Conservation (phyloP, 2,329 filamentous ascomycete species). For the Fusarium devonianum region DNA sequence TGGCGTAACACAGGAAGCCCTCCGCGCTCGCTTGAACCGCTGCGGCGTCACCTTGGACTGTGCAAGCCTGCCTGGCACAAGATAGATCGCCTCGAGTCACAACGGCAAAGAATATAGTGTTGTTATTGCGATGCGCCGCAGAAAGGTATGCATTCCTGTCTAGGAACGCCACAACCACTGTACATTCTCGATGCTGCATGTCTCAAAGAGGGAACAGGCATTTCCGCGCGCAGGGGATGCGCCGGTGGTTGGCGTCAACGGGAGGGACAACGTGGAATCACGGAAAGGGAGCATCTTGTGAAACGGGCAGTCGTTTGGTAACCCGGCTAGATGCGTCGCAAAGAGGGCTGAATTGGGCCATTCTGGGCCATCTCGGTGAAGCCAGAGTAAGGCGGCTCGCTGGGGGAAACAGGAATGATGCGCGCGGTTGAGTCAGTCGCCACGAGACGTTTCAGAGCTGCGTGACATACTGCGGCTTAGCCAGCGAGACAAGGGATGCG, state of each 20-base stretch:
- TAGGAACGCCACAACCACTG: constrained; percentile 7
- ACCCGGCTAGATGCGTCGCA: constrained; percentile 40
- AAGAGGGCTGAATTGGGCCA: constrained; percentile 41
- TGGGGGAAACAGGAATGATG: constrained; percentile 2
- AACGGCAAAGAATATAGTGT: constrained; percentile 13
- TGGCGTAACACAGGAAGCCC: constrained; percentile 20
- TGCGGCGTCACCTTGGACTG: constrained; percentile 24
- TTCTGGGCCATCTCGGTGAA: constrained; percentile 20
- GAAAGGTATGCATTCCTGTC: constrained; percentile 18
- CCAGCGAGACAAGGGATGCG: constrained; percentile 23
- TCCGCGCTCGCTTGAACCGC: constrained; percentile 29
- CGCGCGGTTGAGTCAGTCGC: constrained; percentile 14
- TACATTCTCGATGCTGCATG: constrained; percentile 8
- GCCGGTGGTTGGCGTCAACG: constrained; percentile 5
- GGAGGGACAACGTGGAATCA: constrained; percentile 37
- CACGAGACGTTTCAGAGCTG: constrained; percentile 34
- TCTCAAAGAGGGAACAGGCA: constrained; percentile 26
- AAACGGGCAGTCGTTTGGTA: constrained; percentile 30
- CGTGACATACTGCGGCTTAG: constrained; percentile 18
- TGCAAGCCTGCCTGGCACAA: constrained; percentile 26
- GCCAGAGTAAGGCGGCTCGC: background rate
- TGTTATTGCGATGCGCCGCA: background rate
- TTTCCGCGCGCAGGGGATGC: constrained; percentile 17
- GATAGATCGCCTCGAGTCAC: constrained; percentile 10
- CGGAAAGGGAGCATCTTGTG: constrained; percentile 26